phyloP scores from a whole-genome alignment of 148 eudicot species.

The Arctostaphylos glauca region DNA sequence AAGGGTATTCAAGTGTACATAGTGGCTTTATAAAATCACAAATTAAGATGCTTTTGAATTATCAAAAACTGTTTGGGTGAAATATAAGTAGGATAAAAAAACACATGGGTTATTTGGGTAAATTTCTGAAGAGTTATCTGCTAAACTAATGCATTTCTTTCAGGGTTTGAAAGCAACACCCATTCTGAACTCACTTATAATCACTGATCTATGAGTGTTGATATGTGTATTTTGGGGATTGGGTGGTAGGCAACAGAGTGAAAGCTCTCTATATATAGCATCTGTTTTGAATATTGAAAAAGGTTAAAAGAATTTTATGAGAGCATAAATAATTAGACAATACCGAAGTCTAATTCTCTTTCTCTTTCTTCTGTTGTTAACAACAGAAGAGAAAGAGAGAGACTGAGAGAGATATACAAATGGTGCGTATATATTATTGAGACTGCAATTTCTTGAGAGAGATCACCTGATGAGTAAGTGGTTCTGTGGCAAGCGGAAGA shows the following conservation, averaged over 20 bases:
- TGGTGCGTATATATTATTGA: neutral
- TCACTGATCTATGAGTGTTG: neutral
- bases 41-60: neutral
- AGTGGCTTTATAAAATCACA: too few species aligned
- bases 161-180: too few species aligned
- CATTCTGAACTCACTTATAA: neutral
- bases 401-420: neutral
- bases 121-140: neutral
- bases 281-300: neutral
- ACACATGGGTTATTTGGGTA: neutral
- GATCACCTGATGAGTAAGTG: slow-evolving; percentile 29
- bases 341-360: neutral
- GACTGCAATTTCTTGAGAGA: slow-evolving; percentile 1
- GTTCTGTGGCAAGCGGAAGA: slow-evolving; percentile 29
- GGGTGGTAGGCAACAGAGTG: too few species aligned
- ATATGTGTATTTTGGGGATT: too few species aligned
- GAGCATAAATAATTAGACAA: neutral
- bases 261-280: too few species aligned
- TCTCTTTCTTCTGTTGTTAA: neutral
- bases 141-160: too few species aligned
- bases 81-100: neutral
- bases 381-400: neutral
- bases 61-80: neutral
- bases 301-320: neutral
- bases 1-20: too few species aligned